Base-by-base conservation (phyloP, 495 filamentous ascomycete species). In the Acidomyces sp. region DNA sequence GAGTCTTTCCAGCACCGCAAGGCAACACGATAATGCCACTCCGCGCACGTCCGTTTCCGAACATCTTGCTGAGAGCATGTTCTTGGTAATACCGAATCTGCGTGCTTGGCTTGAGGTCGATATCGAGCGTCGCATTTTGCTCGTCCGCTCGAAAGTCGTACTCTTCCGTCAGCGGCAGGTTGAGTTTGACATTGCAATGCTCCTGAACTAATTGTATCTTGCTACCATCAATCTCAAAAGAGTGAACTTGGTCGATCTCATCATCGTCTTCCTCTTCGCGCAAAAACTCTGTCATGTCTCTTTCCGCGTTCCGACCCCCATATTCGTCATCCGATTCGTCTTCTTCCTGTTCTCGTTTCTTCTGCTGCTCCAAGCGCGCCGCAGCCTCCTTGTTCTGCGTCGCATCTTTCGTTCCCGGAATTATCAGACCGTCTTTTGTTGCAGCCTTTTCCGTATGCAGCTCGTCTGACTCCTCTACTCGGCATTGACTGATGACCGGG, bases 31-130 rank as follows among this genome's bases (percentile, higher is more conserved):
- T 96, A 49, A 99, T 93, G 49, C 92, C 90, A 62, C 84, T 92
- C 62, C 93, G 90, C 16, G 90, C 86, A 56, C 90, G 75, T 40
- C 86, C 87, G 55, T 99, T 99, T 53, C 90, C 86, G 54, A 99
- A 99, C 92, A 99, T 96, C 59, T 99, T 96, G 62, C 81, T 86
- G 21, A 99, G 68, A 49, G 83, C 88, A 63, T 93, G 88, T 62
- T 99, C 90, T 61, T 99, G 92, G 53, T 96, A 96, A 48, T 73
- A 77, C 55, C 85, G 78, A 52, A 93, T 94, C 52, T 82, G 77
- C 0, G 83, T 83, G 53, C 74, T 75, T 2, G 86, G 85, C 54
- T 76, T 78, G 32, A 93, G 65, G 57, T 95, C 86, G 48, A 99
- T 96, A 37, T 95, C 84, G 2, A 96, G 65, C 32, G 81, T 92